Evolutionary conservation across 176 grass and related monocot genomes (phyloP).

Genomic region (Avena eriantha): DNA sequence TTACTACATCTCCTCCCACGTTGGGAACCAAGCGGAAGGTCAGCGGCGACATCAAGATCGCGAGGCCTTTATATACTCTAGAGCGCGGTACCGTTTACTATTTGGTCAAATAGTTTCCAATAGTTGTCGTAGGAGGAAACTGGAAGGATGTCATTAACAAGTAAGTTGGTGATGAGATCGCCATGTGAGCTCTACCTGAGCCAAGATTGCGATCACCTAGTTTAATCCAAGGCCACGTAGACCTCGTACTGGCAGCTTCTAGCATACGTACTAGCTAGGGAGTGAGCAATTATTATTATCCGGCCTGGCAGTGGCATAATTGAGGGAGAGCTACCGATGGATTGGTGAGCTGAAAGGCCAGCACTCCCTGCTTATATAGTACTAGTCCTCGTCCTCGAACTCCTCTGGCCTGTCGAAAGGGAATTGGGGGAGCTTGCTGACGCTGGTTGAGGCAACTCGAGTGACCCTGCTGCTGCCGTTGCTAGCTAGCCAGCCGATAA

Average conservation of each 20-base stretch:
- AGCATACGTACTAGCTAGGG: background rate
- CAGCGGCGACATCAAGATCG: constrained; percentile 20
- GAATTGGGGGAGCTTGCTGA: background rate
- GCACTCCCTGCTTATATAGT: background rate
- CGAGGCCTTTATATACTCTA: background rate
- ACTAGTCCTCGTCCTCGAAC: background rate
- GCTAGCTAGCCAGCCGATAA: background rate
- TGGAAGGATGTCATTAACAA: background rate
- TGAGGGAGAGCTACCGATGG: background rate
- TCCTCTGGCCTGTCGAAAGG: background rate
- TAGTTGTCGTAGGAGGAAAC: background rate
- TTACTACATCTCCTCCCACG: background rate
- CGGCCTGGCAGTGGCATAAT: background rate
- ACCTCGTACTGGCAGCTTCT: constrained; percentile 37
- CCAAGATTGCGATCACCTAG: constrained; percentile 44
- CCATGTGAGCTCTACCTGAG: constrained; percentile 47
- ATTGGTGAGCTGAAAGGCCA: constrained; percentile 6
- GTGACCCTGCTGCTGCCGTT: background rate
- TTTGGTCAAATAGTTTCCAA: constrained; percentile 32
- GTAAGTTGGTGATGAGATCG: background rate
- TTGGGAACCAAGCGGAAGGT: background rate
- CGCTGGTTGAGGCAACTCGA: background rate
- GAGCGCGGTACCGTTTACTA: no score
- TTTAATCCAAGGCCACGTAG: constrained; percentile 18
- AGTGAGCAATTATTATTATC: background rate